Evolutionary conservation across 768 basidiomycete genomes (phyloP).

Genomic region (Aureoboletus auriporus): DNA sequence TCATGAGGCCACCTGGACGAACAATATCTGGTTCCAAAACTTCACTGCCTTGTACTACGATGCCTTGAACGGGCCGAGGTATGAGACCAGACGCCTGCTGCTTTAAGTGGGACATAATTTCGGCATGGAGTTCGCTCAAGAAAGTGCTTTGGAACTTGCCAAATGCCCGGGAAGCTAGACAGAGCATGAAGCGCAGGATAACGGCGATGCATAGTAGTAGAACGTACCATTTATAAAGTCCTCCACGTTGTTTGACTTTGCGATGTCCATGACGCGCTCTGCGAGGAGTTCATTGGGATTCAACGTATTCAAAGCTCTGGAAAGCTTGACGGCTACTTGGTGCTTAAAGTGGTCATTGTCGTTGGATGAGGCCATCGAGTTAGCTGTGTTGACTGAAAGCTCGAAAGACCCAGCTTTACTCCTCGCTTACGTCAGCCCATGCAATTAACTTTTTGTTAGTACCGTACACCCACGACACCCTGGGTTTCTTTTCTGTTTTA

Average conservation of each 20-base stretch:
- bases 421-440: not conserved
- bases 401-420: too few relatives aligned
- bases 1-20: slow-evolving; percentile 76
- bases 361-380: slow-evolving; percentile 3
- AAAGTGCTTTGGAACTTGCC: slow-evolving; percentile 83
- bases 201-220: not conserved
- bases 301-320: slow-evolving; percentile 70
- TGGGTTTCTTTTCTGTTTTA: too few relatives aligned
- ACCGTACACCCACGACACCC: too few relatives aligned
- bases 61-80: slow-evolving; percentile 63
- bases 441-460: too few relatives aligned
- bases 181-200: not conserved
- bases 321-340: slow-evolving; percentile 73
- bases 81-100: slow-evolving; percentile 51
- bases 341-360: slow-evolving; percentile 51
- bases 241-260: slow-evolving; percentile 58
- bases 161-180: slow-evolving; percentile 69
- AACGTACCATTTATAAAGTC: slow-evolving; percentile 65
- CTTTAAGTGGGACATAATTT: slow-evolving; percentile 69
- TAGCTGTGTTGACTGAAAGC: not conserved
- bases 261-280: slow-evolving; percentile 73
- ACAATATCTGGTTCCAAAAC: slow-evolving; percentile 76
- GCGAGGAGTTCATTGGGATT: slow-evolving; percentile 86
- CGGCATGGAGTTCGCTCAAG: slow-evolving; percentile 72
- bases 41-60: slow-evolving; percentile 75